phyloP scores from a whole-genome alignment of 192 early-diverging fungal genomes.

The Oehlia diaphana region DNA sequence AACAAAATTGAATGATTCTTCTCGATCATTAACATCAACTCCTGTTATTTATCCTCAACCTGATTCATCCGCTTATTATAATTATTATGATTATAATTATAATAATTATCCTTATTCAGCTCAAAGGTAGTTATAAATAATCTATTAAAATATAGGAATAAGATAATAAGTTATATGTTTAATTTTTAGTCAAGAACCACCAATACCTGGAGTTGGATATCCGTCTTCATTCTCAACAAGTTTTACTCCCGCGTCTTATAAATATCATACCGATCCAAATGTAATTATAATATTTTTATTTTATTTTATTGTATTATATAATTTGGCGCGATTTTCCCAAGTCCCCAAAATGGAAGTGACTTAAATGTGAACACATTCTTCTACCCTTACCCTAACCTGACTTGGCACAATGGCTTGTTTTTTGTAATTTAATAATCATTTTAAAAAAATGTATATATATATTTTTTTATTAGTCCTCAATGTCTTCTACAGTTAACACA shows the following conservation, averaged over 20 bases:
- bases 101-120: background rate
- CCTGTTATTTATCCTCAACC: background rate
- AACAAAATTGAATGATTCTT: background rate
- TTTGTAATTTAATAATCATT: too few relatives aligned
- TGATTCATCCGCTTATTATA: background rate
- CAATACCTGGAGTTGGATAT: conserved; percentile 28
- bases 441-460: background rate
- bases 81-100: background rate
- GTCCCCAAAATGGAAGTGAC: too few relatives aligned
- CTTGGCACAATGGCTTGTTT: too few relatives aligned
- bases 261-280: background rate
- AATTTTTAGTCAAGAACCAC: conserved; percentile 18
- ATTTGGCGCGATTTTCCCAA: too few relatives aligned
- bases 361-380: too few relatives aligned
- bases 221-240: conserved; percentile 7
- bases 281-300: background rate
- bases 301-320: background rate
- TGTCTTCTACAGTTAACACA: conserved; percentile 11
- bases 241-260: background rate
- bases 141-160: background rate
- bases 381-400: too few relatives aligned
- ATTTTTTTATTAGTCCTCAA: background rate
- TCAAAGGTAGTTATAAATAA: background rate
- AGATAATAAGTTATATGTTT: too few relatives aligned
- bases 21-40: background rate